A percentile compares a stretch with the other conserved stretches of the same genome.
Conservation (phyloP, 2,329 filamentous ascomycete species). For the Talaromyces sp. region DNA sequence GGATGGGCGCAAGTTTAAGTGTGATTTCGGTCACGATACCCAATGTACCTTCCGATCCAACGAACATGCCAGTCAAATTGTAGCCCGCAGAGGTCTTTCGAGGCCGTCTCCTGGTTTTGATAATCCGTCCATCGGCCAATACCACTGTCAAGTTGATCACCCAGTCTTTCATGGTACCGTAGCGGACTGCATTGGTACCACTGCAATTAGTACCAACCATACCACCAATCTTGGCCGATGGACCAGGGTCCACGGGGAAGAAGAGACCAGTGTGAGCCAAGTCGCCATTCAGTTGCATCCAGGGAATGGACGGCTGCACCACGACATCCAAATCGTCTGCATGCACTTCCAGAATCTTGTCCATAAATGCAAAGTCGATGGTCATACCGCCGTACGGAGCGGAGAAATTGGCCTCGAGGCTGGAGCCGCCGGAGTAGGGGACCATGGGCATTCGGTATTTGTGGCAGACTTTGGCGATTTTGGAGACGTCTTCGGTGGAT, state of each 20-base stretch:
- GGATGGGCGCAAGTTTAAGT: slow-evolving; percentile 64
- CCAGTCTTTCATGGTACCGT: slow-evolving; percentile 76
- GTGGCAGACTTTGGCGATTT: slow-evolving; percentile 69
- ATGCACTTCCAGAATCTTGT: slow-evolving; percentile 74
- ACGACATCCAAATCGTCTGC: slow-evolving; percentile 89
- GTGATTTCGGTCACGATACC: slow-evolving; percentile 70
- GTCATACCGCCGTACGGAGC: slow-evolving; percentile 83
- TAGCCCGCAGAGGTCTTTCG: slow-evolving; percentile 70
- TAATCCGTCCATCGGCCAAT: slow-evolving; percentile 64
- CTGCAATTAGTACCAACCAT: slow-evolving; percentile 69
- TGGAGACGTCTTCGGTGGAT: slow-evolving; percentile 63
- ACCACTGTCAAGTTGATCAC: slow-evolving; percentile 71
- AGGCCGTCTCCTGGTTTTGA: slow-evolving; percentile 67
- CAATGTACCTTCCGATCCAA: slow-evolving; percentile 69
- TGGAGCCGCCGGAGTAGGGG: slow-evolving; percentile 81
- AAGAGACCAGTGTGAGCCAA: slow-evolving; percentile 75
- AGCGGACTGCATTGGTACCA: slow-evolving; percentile 61
- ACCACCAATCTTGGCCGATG: slow-evolving; percentile 57
- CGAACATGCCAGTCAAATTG: slow-evolving; percentile 67
- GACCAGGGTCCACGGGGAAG: slow-evolving; percentile 86
- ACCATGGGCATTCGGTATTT: slow-evolving; percentile 81
- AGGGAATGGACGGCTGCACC: slow-evolving; percentile 87
- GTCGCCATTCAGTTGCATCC: slow-evolving; percentile 81
- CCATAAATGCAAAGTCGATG: slow-evolving; percentile 87
- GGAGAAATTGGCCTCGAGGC: slow-evolving; percentile 85